Evolutionary conservation across 1,284 basidiomycete species (phyloP).

Genomic region (Boletus holoroseus): DNA sequence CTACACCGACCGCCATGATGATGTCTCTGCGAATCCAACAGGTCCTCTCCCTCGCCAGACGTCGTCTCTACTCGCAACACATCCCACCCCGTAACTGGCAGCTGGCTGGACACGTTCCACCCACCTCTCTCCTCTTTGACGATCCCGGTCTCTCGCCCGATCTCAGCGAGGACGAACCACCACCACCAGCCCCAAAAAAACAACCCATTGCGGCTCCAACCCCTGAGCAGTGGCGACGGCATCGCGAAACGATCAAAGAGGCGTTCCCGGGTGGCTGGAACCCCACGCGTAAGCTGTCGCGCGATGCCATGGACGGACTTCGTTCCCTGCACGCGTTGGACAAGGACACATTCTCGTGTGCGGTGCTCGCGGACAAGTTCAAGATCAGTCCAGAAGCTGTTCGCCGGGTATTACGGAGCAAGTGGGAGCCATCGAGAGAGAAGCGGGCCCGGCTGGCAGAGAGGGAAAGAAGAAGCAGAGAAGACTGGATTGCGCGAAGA

Average conservation of each 20-base stretch:
- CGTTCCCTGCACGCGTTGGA: constrained; percentile 69
- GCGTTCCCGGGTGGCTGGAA: constrained; percentile 76
- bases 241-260: constrained; percentile 54
- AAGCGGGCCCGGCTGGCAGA: constrained; percentile 50
- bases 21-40: constrained; percentile 20
- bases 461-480: constrained; percentile 51
- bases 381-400: constrained; percentile 84
- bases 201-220: constrained; percentile 43
- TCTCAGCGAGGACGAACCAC: constrained; percentile 49
- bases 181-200: constrained; percentile 39
- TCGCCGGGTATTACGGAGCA: constrained; percentile 76
- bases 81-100: constrained; percentile 42
- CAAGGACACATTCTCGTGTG: constrained; percentile 63
- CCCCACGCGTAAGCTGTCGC: constrained; percentile 82
- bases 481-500: constrained; percentile 39
- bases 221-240: constrained; percentile 48
- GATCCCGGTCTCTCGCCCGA: constrained; percentile 36
- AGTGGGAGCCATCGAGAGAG: constrained; percentile 65
- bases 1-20: not conserved
- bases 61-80: constrained; percentile 28
- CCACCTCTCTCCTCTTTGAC: constrained; percentile 52
- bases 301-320: constrained; percentile 85
- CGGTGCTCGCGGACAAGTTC: constrained; percentile 73
- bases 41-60: constrained; percentile 11
- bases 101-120: constrained; percentile 42